phyloP scores from a whole-genome alignment of 768 basidiomycete species.

The Leucocoprinus leucothites region DNA sequence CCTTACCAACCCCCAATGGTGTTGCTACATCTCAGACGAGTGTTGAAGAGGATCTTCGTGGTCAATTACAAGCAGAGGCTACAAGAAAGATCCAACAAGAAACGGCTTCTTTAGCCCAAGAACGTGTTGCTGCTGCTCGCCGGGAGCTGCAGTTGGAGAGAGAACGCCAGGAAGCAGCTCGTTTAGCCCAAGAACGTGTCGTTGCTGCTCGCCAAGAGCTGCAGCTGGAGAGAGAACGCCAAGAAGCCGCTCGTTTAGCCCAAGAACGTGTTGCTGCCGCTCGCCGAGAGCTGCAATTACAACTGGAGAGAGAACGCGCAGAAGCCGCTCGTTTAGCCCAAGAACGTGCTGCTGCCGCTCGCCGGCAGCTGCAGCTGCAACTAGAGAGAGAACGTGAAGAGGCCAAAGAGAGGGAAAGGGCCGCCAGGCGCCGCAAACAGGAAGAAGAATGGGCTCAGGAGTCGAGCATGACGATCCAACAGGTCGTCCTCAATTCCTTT shows the following conservation, averaged over 20 bases:
- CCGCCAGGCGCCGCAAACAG: neutral
- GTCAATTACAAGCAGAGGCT: neutral
- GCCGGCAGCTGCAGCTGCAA: neutral
- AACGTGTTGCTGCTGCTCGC: too few species aligned
- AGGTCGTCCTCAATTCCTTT: slow-evolving; percentile 14
- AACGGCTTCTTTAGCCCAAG: too few species aligned
- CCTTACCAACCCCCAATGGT: neutral
- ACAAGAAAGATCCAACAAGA: neutral
- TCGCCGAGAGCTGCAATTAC: too few species aligned
- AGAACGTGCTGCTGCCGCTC: neutral
- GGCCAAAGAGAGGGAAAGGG: slow-evolving; percentile 3
- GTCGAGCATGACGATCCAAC: slow-evolving; percentile 2
- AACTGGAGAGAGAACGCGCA: neutral
- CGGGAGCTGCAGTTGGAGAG: neutral
- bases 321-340: neutral
- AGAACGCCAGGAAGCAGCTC: neutral
- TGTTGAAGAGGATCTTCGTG: neutral
- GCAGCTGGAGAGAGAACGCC: neutral
- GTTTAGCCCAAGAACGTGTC: neutral
- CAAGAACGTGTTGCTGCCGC: too few species aligned
- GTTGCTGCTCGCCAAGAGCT: neutral
- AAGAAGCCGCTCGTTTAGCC: neutral
- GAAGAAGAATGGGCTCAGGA: slow-evolving; percentile 11
- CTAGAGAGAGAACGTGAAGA: neutral
- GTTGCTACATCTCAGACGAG: too few species aligned